A percentile compares a stretch with the other conserved stretches of the same genome.
Evolutionary conservation across 1,284 basidiomycete genomes (phyloP).

Genomic region (Cryptococcus sp.): DNA sequence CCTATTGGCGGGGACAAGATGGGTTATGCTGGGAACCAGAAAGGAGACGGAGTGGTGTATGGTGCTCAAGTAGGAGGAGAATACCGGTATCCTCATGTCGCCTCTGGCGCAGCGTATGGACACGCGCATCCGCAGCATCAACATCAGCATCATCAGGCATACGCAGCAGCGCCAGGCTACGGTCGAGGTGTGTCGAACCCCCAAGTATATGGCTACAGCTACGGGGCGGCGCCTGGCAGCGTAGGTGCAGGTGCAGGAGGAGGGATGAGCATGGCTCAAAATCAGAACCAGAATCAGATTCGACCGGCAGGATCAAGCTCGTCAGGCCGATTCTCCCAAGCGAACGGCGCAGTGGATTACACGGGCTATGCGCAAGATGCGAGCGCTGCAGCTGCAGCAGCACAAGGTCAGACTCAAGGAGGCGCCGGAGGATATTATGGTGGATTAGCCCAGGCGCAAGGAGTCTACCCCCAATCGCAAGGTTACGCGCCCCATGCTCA

Average conservation of each 20-base stretch:
- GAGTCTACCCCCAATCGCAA: conserved; percentile 1
- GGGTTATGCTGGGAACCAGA: conserved; percentile 12
- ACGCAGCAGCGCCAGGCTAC: conserved; percentile 7
- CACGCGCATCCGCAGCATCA: conserved; percentile 7
- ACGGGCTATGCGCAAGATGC: not conserved
- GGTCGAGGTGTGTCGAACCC: not conserved
- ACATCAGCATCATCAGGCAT: conserved; percentile 12
- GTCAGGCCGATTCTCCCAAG: not conserved
- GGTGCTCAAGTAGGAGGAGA: not conserved
- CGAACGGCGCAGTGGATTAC: conserved; percentile 1
- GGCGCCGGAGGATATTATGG: not conserved
- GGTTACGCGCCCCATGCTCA: too few relatives aligned
- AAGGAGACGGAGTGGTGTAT: conserved; percentile 5
- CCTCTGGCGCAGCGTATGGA: conserved; percentile 1
- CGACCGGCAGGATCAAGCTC: conserved; percentile 1
- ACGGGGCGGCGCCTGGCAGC: not conserved
- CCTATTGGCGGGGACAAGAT: conserved; percentile 2
- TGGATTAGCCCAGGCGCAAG: conserved; percentile 10
- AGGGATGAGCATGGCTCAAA: too few relatives aligned
- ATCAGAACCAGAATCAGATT: too few relatives aligned
- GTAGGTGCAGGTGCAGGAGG: not conserved
- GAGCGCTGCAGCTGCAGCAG: not conserved
- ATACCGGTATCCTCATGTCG: not conserved
- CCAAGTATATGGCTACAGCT: not conserved
- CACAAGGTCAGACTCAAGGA: not conserved